Evolutionary conservation across 164 flowering plant genomes (phyloP), one percentile per base, ranked within the genome.

Genomic region (Vitis cinerea): DNA sequence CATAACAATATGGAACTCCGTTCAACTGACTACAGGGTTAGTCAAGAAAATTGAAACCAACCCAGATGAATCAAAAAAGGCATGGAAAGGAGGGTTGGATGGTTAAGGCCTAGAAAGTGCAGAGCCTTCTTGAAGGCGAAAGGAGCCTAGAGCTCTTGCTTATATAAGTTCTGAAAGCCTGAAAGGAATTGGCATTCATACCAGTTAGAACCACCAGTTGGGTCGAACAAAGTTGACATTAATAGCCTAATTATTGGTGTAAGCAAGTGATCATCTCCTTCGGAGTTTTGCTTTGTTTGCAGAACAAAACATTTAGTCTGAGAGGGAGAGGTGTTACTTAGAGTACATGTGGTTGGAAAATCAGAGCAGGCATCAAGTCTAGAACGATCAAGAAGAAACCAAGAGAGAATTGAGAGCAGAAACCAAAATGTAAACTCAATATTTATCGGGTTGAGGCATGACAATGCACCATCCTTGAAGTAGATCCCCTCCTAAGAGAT

Each of bases 131-230:
- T 15, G 48, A 37, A 66, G 3, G 44, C 69, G 68, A 6, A 60
- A 71, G 50, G 19, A 69, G 37, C 13, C 8, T 44, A 31, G 49
- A 67, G 58, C 44, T 50, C 63, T 52, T 64, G 53, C 73, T 74
- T 81, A 72, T 73, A 83, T 82, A 73, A 68, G 61, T 51, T 37
- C 47, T 13, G 17, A 14, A 30, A 23, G 27, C 27, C 27, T 23
- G 27, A 23, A 23, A 44, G 65, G 44, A 50, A 14, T 51, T 60
- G 16, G 60, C 67, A 62, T 82, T 84, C 82, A 80, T 72, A 78
- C 71, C 49, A 72, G 58, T 27, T 65, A 37, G 50, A 27, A 27
- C 50, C 61, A 11, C 48, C 10, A 8, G 68, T 30, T 70, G 67
- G 4, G 67, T 58, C 44, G 44, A 37, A 64, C 71, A 61, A 61